A percentile compares a stretch with the other conserved stretches of the same genome.
phyloP scores from a whole-genome alignment of 208 protist species.

The Naegleria lovaniensis region DNA sequence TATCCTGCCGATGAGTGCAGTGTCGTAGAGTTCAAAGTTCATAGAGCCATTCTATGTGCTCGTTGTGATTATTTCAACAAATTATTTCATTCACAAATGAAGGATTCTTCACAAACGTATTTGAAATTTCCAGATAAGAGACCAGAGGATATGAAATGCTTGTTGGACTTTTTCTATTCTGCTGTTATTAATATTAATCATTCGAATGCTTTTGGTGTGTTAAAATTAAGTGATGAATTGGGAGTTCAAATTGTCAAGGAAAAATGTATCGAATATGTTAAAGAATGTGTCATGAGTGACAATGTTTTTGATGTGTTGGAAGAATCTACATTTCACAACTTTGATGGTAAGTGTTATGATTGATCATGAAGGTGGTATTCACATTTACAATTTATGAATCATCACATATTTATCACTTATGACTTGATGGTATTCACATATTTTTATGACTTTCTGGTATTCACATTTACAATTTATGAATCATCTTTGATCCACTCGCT shows the following conservation, averaged over 20 bases:
- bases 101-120: neutral
- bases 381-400: too few species aligned
- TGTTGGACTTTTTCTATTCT: constrained; percentile 14
- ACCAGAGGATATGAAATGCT: neutral
- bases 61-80: neutral
- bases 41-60: neutral
- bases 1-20: neutral
- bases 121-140: neutral
- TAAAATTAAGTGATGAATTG: constrained; percentile 13
- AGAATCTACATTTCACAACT: neutral
- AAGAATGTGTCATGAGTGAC: neutral
- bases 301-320: constrained; percentile 22
- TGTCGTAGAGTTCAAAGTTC: neutral
- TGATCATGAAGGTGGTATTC: too few species aligned
- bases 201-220: constrained; percentile 11
- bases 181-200: constrained; percentile 11
- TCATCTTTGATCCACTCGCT: too few species aligned
- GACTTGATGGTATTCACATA: too few species aligned
- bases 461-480: too few species aligned
- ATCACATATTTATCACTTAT: too few species aligned
- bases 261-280: constrained; percentile 9
- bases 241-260: neutral
- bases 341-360: neutral
- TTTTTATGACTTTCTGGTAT: too few species aligned
- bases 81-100: neutral